phyloP scores from a whole-genome alignment of 2,329 filamentous ascomycete species.

The Claviceps sp. region DNA sequence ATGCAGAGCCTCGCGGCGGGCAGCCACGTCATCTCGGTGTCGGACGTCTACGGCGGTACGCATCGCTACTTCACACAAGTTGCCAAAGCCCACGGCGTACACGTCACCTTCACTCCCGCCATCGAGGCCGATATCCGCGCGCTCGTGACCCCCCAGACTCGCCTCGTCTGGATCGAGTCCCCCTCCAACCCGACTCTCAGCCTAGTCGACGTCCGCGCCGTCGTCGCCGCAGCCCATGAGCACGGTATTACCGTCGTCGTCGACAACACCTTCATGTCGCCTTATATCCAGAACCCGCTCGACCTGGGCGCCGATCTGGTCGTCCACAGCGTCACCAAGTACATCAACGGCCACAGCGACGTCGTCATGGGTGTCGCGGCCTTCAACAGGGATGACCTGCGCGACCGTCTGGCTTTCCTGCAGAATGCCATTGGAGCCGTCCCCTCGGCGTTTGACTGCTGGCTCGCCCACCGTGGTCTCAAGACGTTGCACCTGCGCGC shows the following conservation, averaged over 20 bases:
- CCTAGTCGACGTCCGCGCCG: slow-evolving; percentile 81
- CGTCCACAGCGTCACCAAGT: slow-evolving; percentile 95
- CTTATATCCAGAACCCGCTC: slow-evolving; percentile 92
- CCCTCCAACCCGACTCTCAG: slow-evolving; percentile 90
- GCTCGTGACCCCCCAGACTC: slow-evolving; percentile 79
- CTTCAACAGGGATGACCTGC: slow-evolving; percentile 76
- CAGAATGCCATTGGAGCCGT: slow-evolving; percentile 97
- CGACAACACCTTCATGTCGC: slow-evolving; percentile 95
- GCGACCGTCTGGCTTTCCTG: slow-evolving; percentile 69
- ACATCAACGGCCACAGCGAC: slow-evolving; percentile 95
- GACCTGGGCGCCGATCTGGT: slow-evolving; percentile 94
- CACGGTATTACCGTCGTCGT: slow-evolving; percentile 93
- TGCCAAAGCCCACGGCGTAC: slow-evolving; percentile 82
- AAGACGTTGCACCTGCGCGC: slow-evolving; percentile 94
- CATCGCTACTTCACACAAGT: slow-evolving; percentile 99
- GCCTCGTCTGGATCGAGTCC: slow-evolving; percentile 89
- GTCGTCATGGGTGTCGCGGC: slow-evolving; percentile 96
- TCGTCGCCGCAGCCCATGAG: slow-evolving; percentile 70
- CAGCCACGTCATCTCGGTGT: slow-evolving; percentile 90
- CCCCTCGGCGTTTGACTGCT: slow-evolving; percentile 89
- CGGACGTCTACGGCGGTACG: slow-evolving; percentile 94
- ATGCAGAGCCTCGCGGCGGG: slow-evolving; percentile 83
- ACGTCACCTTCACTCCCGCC: slow-evolving; percentile 85
- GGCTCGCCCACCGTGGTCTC: slow-evolving; percentile 91
- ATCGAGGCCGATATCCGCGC: slow-evolving; percentile 79